Evolutionary conservation across 768 basidiomycete genomes (phyloP).

Genomic region (Candolleomyces eurysporus): DNA sequence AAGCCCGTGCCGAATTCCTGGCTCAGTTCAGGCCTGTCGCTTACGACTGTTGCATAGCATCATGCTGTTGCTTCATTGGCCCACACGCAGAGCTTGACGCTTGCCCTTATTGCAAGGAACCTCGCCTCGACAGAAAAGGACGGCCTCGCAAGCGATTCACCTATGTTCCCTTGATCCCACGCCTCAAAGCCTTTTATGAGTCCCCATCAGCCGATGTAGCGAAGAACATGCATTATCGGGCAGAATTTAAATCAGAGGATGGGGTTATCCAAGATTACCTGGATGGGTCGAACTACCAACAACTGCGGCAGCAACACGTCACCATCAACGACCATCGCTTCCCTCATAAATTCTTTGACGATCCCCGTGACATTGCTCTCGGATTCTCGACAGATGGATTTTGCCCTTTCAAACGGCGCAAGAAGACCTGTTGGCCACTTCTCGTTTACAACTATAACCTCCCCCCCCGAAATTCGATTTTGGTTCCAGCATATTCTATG

Average conservation of each 20-base stretch:
- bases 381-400: slow-evolving; percentile 44
- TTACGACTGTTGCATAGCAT: slow-evolving; percentile 25
- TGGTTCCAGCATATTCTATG: slow-evolving; percentile 27
- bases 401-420: slow-evolving; percentile 29
- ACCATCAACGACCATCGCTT: slow-evolving; percentile 13
- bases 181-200: slow-evolving; percentile 18
- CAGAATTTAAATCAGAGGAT: slow-evolving; percentile 14
- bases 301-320: slow-evolving; percentile 20
- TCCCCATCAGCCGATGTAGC: slow-evolving; percentile 15
- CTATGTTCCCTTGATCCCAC: slow-evolving; percentile 34
- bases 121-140: background rate
- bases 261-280: slow-evolving; percentile 31
- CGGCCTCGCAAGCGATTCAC: slow-evolving; percentile 25
- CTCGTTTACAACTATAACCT: slow-evolving; percentile 41
- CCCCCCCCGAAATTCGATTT: slow-evolving; percentile 29
- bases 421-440: slow-evolving; percentile 38
- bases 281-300: slow-evolving; percentile 31
- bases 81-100: slow-evolving; percentile 14
- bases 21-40: slow-evolving; percentile 25
- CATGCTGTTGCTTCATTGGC: slow-evolving; percentile 18
- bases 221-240: slow-evolving; percentile 24
- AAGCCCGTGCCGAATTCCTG: slow-evolving; percentile 20
- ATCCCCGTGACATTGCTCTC: slow-evolving; percentile 39
- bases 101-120: slow-evolving; percentile 31
- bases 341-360: slow-evolving; percentile 32